Evolutionary conservation across 73 alveolate species (phyloP).

Genomic region (Vitrella brassicaformis): DNA sequence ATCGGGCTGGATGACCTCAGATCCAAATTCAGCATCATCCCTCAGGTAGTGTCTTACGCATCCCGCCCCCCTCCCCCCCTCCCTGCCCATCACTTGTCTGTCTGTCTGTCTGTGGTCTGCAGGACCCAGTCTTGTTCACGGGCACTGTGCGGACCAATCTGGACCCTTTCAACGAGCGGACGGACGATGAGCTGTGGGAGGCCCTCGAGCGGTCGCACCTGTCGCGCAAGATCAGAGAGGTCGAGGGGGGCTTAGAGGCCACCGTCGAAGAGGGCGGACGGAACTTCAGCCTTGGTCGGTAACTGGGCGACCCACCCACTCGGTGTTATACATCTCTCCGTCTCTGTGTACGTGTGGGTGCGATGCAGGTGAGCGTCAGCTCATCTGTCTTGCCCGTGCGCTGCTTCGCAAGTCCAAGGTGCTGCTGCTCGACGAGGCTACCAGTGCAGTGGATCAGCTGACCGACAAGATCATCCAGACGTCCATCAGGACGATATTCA

Average conservation of each 20-base stretch:
- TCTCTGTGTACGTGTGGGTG: too few species aligned
- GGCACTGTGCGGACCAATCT: constrained; percentile 44
- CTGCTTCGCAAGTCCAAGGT: constrained; percentile 63
- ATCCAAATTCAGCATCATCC: neutral
- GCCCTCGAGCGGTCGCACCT: constrained; percentile 37
- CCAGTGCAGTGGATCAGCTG: constrained; percentile 24
- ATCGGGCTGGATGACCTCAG: neutral
- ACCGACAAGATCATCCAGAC: constrained; percentile 35
- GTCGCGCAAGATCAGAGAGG: neutral
- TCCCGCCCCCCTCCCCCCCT: too few species aligned
- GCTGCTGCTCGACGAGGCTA: constrained; percentile 45
- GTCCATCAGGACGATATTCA: constrained; percentile 29
- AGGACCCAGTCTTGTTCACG: constrained; percentile 46
- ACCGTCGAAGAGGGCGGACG: neutral
- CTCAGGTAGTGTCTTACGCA: too few species aligned
- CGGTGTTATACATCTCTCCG: too few species aligned
- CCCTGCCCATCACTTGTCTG: too few species aligned
- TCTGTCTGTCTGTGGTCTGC: too few species aligned
- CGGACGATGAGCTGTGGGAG: constrained; percentile 18
- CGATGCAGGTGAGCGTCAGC: neutral
- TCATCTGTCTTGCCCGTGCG: constrained; percentile 39
- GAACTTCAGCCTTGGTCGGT: neutral
- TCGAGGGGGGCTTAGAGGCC: neutral
- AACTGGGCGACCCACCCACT: too few species aligned
- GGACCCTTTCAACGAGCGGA: constrained; percentile 10